Conservation (phyloP, 331 rosid genomes). For the Cydonia oblonga region DNA sequence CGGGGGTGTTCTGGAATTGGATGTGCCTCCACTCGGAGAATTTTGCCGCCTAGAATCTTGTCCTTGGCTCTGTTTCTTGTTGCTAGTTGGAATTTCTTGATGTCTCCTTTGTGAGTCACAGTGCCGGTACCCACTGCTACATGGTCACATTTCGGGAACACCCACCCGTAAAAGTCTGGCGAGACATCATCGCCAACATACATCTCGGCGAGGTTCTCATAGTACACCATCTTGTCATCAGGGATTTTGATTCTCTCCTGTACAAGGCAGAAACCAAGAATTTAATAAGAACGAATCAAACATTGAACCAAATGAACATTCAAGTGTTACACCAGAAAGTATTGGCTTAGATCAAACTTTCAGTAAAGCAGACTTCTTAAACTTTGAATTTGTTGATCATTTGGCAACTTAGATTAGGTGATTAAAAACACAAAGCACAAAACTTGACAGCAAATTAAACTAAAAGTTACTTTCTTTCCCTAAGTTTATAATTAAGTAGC, state of each 20-base stretch:
- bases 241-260: constrained; percentile 90
- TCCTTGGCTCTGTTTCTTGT: constrained; percentile 83
- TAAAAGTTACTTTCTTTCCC: neutral
- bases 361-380: too few relatives aligned
- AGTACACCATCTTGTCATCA: constrained; percentile 76
- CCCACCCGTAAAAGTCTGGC: constrained; percentile 91
- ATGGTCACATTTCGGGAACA: constrained; percentile 86
- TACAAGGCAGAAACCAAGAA: constrained; percentile 3
- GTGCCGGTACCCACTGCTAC: constrained; percentile 96
- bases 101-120: constrained; percentile 90
- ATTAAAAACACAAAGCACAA: too few relatives aligned
- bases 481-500: neutral
- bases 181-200: constrained; percentile 91
- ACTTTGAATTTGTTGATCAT: too few relatives aligned
- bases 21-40: constrained; percentile 92
- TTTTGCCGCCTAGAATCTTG: constrained; percentile 76
- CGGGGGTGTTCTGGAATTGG: constrained; percentile 92
- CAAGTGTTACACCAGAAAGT: too few relatives aligned
- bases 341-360: too few relatives aligned
- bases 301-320: too few relatives aligned
- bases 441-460: neutral
- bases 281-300: neutral
- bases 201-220: constrained; percentile 89
- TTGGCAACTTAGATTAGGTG: too few relatives aligned
- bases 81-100: constrained; percentile 89